Percentiles rank a stretch among this genome's conserved stretches.
phyloP scores from a whole-genome alignment of 208 protist species.

The Acanthamoeba healyi region DNA sequence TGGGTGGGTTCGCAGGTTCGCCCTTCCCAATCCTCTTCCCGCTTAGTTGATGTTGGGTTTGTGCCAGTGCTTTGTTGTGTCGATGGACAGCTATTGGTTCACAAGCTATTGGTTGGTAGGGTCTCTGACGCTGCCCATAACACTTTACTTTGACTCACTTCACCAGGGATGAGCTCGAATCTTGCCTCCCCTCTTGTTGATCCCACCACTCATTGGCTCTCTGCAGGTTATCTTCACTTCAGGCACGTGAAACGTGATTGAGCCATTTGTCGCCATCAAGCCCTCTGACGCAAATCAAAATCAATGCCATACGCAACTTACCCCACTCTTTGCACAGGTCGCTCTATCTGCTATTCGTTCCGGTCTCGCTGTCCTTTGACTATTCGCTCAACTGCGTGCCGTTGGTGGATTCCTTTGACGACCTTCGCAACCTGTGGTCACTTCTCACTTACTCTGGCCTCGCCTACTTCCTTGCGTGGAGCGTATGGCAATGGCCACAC shows the following conservation, averaged over 20 bases:
- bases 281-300: too few relatives aligned
- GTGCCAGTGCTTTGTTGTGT: too few relatives aligned
- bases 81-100: too few relatives aligned
- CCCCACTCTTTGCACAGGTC: not conserved
- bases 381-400: constrained; percentile 95
- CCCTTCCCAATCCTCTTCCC: too few relatives aligned
- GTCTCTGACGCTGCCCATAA: too few relatives aligned
- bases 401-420: constrained; percentile 79
- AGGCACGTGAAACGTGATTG: constrained; percentile 87
- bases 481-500: not conserved
- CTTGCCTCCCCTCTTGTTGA: constrained; percentile 89
- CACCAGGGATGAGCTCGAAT: not conserved
- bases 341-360: constrained; percentile 91
- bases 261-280: too few relatives aligned
- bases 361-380: constrained; percentile 91
- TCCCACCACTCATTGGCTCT: constrained; percentile 74
- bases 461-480: not conserved
- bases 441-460: constrained; percentile 80
- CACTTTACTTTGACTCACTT: too few relatives aligned
- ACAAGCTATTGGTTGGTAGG: too few relatives aligned
- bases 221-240: constrained; percentile 88
- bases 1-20: not conserved
- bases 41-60: too few relatives aligned
- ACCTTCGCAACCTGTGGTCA: constrained; percentile 76
- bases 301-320: not conserved